phyloP scores from a whole-genome alignment of 2,329 filamentous ascomycete species.

The Colletotrichum sp. region DNA sequence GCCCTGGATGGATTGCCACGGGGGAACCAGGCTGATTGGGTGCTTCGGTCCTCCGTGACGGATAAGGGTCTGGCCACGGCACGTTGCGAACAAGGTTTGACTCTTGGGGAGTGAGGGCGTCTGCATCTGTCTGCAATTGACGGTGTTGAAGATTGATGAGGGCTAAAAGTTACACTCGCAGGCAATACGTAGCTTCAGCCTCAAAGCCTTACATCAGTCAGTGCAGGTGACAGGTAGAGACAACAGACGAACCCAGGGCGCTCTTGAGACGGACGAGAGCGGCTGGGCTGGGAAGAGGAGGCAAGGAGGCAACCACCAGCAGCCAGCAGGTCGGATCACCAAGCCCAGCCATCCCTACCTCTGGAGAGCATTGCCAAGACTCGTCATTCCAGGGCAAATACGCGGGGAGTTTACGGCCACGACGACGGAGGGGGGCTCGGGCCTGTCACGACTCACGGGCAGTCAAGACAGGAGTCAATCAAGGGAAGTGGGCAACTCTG shows the following conservation, averaged over 20 bases:
- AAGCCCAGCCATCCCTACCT: constrained; percentile 13
- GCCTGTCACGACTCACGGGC: constrained; percentile 1
- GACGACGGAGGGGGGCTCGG: neutral
- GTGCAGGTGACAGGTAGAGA: neutral
- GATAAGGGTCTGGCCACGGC: neutral
- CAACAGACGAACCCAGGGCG: neutral
- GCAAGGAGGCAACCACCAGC: neutral
- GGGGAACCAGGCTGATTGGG: neutral
- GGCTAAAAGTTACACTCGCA: neutral
- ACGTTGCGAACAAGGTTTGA: neutral
- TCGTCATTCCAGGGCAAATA: neutral
- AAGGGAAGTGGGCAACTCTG: neutral
- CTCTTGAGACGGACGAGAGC: neutral
- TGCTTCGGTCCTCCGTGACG: neutral
- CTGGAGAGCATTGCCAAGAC: constrained; percentile 3
- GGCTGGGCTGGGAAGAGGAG: neutral
- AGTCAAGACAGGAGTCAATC: neutral
- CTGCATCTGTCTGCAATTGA: neutral
- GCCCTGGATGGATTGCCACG: neutral
- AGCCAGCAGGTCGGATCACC: neutral
- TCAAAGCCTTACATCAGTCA: neutral
- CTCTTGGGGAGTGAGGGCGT: neutral
- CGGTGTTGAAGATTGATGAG: neutral
- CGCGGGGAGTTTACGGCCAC: neutral
- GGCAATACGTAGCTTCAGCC: neutral